Evolutionary conservation across 2,329 filamentous ascomycete species (phyloP), one percentile per base, ranked within the genome.

Genomic region (Clonostachys chloroleuca): DNA sequence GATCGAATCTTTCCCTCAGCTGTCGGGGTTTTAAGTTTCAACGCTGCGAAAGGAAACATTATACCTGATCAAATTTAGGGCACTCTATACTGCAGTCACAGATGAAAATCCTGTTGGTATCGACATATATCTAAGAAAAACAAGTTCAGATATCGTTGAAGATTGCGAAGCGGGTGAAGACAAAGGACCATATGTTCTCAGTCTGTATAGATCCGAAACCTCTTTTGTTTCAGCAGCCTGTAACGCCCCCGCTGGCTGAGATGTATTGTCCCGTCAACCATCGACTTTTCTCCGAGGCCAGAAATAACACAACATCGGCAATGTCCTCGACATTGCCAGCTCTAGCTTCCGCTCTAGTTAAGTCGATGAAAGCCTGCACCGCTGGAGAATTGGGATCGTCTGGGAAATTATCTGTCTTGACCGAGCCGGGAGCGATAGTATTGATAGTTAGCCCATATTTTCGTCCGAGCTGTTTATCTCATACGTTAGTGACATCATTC

Each of bases 201-300:
- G 24, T 30, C 24, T 30, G 24, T 30, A 10, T 10, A 30, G 24
- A 30, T 10, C 8, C 8, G 24, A 30, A 30, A 4, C 9, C 8
- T 4, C 24, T 30, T 30, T 5, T 10, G 6, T 10, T 30, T 30
- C 24, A 30, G 24, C 24, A 8, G 9, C 33, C 17, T 17, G 57
- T 64, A 20, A 66, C 56, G 5, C 64, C 67, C 18, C 64, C 67
- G 42, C 61, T 69, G 35, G 64, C 66, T 2, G 59, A 63, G 48
- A 72, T 67, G 34, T 56, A 61, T 58, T 73, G 68, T 12, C 63
- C 70, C 0, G 70, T 72, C n/a, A 74, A 66, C 71, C 70, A 74
- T 6, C 70, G 54, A 24, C 59, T 63, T 47, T 66, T 65, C 48
- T 70, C 65, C 8, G 56, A 63, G 3, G 59, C 67, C 5, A 73